Percentiles rank a stretch among this genome's conserved stretches.
Evolutionary conservation across 2,329 filamentous ascomycete species (phyloP).

Genomic region (Fusarium falciforme): DNA sequence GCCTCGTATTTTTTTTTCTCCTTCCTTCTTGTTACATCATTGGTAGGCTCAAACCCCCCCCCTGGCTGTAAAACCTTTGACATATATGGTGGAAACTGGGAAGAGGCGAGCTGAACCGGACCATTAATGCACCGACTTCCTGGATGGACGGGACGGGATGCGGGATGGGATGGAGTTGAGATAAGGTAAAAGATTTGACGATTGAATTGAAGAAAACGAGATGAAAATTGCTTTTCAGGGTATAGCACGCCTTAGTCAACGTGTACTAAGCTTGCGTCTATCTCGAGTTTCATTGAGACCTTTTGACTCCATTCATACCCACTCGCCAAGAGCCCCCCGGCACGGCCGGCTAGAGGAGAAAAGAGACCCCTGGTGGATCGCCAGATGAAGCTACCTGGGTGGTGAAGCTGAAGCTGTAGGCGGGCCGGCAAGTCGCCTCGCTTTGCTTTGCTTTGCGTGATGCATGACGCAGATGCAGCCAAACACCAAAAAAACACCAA

Average conservation of each 20-base stretch:
- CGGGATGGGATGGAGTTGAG: not conserved
- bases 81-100: not conserved
- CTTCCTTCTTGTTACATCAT: not conserved
- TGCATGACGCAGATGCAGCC: slow-evolving; percentile 4
- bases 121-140: not conserved
- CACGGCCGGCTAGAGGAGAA: not conserved
- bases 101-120: slow-evolving; percentile 1
- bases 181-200: not conserved
- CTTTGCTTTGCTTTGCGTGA: not conserved
- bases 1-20: not conserved
- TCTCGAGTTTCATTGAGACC: not conserved
- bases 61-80: not conserved
- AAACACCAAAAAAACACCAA: not conserved
- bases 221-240: not conserved
- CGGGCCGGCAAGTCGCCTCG: not conserved
- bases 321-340: not conserved
- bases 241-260: not conserved
- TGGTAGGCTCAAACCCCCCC: not conserved
- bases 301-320: not conserved
- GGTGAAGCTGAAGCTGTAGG: not conserved
- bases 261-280: not conserved
- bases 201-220: not conserved
- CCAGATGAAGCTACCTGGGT: not conserved
- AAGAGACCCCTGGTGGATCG: not conserved
- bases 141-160: not conserved